phyloP scores from a whole-genome alignment of 768 basidiomycete species.

The Fibroporia radiculosa region DNA sequence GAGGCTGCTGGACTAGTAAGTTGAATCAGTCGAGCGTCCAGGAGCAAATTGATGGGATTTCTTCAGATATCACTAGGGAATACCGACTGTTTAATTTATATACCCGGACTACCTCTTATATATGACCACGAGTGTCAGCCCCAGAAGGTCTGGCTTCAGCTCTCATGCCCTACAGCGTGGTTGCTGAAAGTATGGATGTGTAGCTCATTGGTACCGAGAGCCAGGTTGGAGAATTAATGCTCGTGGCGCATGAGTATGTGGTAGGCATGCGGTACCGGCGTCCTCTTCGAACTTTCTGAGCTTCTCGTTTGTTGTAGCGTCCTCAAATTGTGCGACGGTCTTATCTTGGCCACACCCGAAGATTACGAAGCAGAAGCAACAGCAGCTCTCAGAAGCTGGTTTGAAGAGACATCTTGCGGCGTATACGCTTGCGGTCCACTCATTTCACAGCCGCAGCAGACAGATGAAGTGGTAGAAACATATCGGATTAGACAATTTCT shows the following conservation, averaged over 20 bases:
- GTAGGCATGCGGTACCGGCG: no score
- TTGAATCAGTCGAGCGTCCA: background rate
- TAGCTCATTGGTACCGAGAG: background rate
- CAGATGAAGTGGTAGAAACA: background rate
- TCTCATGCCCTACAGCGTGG: background rate
- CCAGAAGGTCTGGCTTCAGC: slow-evolving; percentile 9
- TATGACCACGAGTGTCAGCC: slow-evolving; percentile 16
- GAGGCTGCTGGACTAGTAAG: slow-evolving; percentile 5
- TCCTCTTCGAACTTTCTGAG: background rate
- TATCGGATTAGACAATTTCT: no score
- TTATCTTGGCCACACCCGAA: slow-evolving; percentile 4
- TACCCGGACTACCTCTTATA: slow-evolving; percentile 17
- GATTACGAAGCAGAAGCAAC: slow-evolving; percentile 9
- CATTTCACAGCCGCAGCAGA: background rate
- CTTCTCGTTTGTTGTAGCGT: slow-evolving; percentile 1
- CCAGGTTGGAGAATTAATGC: slow-evolving; percentile 2
- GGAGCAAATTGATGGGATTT: background rate
- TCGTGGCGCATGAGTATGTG: slow-evolving; percentile 9
- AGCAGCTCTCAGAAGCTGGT: slow-evolving; percentile 4
- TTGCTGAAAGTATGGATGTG: background rate
- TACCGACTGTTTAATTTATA: slow-evolving; percentile 6
- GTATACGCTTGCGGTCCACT: slow-evolving; percentile 5
- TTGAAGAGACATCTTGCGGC: background rate
- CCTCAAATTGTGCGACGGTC: slow-evolving; percentile 8
- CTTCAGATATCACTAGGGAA: background rate